Conservation (phyloP, 192 early-diverging fungal species). For the Helicostylum pulchrum region DNA sequence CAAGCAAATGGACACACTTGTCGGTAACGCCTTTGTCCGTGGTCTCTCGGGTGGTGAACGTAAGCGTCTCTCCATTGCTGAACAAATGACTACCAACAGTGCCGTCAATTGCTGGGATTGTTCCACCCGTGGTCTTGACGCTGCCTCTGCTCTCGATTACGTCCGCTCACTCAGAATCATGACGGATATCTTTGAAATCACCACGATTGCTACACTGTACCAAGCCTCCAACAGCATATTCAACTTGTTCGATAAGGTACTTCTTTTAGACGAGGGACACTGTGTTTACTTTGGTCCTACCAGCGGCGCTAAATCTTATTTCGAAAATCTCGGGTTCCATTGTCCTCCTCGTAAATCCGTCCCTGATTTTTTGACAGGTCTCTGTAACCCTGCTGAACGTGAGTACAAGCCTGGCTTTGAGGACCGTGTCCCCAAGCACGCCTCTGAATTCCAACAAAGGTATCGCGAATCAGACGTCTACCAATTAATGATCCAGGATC, state of each 20-base stretch:
- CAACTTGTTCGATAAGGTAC: constrained; percentile 65
- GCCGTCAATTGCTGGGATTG: constrained; percentile 60
- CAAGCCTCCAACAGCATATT: constrained; percentile 79
- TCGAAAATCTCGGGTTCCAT: constrained; percentile 58
- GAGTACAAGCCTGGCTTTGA: constrained; percentile 52
- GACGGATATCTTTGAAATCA: constrained; percentile 64
- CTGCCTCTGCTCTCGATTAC: constrained; percentile 79
- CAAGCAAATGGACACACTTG: constrained; percentile 66
- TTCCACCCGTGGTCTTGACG: constrained; percentile 73
- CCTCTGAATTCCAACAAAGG: constrained; percentile 62
- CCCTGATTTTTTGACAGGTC: constrained; percentile 69
- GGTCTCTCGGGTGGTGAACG: constrained; percentile 76
- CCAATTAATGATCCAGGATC: constrained; percentile 35
- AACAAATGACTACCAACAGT: constrained; percentile 64
- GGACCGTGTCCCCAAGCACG: constrained; percentile 48
- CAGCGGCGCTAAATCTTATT: constrained; percentile 56
- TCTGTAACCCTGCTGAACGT: constrained; percentile 61
- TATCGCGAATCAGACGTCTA: constrained; percentile 47
- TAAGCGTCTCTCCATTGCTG: constrained; percentile 75
- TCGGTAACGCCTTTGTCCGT: constrained; percentile 74
- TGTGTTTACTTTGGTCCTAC: constrained; percentile 69
- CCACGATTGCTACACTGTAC: constrained; percentile 55
- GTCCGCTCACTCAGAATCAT: constrained; percentile 68
- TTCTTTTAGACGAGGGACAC: constrained; percentile 64
- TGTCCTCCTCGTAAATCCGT: constrained; percentile 66